Evolutionary conservation across 164 flowering plant genomes (phyloP), one percentile per base, ranked within the genome.

Genomic region (Magnolia changhungtana): DNA sequence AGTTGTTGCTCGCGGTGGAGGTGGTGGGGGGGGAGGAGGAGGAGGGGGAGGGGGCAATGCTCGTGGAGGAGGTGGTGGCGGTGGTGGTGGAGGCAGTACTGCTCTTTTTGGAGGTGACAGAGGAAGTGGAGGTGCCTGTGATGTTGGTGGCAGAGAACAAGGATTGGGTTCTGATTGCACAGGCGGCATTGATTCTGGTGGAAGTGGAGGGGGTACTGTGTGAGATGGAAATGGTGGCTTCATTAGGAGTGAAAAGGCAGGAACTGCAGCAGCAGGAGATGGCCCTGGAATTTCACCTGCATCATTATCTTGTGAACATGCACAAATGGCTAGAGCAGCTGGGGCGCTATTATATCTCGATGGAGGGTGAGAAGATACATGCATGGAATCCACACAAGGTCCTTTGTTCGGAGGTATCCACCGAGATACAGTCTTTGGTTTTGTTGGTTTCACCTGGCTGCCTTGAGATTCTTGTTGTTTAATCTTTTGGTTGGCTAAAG

Each of bases 311-410:
- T 88, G 84, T 27, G 83, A 37, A 74, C 85, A 78, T 63, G 85
- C 70, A 81, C 75, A 24, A 65, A 79, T 75, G 52, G 75, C 83
- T 74, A 89, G 77, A 76, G 84, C 83, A 82, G 92, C 84, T 27
- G 92, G 92, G 75, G 96, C 95, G 84, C 94, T 90, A 78, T 88
- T 91, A 79, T 87, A 82, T 78, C 95, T 90, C 50, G 91, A 77
- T 75, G 97, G 95, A 58, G 92, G 96, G 80, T 88, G 78, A 75
- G 70, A 86, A 10, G 82, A 76, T 45, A 89, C 84, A 83, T 84
- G 91, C 89, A 88, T 83, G 63, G 90, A 82, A 82, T 86, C 81
- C 8, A 84, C 80, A 70, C 78, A 83, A 76, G 90, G 78, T 27
- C 84, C 86, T 76, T 89, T 89, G 72, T 83, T 87, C 27, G 96